These are phyloP conservation scores for Dactylellina drechsleri DNA, from an alignment of 2,329 filamentous ascomycete genomes.

Conservation along the genomic window DNA sequence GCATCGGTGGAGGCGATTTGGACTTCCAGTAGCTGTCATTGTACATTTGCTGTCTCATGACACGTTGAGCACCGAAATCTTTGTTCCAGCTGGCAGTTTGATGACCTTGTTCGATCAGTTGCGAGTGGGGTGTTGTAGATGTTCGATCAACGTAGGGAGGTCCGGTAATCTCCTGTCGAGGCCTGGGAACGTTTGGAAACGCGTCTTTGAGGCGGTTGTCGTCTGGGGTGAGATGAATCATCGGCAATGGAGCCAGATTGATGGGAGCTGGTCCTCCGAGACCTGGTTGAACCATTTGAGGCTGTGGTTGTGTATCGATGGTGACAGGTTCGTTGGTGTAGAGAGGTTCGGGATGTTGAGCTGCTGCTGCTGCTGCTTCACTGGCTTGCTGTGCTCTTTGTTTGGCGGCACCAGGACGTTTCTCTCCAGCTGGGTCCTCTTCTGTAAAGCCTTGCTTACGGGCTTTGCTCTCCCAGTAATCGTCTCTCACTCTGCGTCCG, in stretches of 20 bases:
- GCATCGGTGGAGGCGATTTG: constrained; percentile 60
- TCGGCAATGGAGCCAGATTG: constrained; percentile 77
- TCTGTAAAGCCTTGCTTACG: constrained; percentile 98
- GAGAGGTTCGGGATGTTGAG: constrained; percentile 86
- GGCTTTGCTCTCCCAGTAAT: constrained; percentile 98
- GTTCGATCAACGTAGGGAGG: constrained; percentile 88
- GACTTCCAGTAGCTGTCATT: constrained; percentile 84
- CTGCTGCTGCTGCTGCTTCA: constrained; percentile 69
- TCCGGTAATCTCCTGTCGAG: constrained; percentile 88
- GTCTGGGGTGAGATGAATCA: constrained; percentile 83
- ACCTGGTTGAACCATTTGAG: constrained; percentile 76
- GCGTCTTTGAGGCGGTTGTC: constrained; percentile 83
- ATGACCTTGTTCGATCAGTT: constrained; percentile 85
- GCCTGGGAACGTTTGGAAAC: constrained; percentile 77
- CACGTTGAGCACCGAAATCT: constrained; percentile 79
- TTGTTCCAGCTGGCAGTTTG: constrained; percentile 93
- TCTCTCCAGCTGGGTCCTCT: constrained; percentile 93
- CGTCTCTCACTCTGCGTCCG: constrained; percentile 89
- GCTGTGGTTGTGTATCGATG: constrained; percentile 74
- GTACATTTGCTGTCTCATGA: constrained; percentile 77
- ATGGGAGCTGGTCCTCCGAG: constrained; percentile 74
- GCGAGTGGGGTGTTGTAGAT: constrained; percentile 77
- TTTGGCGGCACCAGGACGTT: constrained; percentile 90
- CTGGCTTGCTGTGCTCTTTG: constrained; percentile 56
- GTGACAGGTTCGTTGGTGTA: constrained; percentile 79